Evolutionary conservation across 148 eudicot genomes (phyloP).

Genomic region (Rhododendron ferrugineum): DNA sequence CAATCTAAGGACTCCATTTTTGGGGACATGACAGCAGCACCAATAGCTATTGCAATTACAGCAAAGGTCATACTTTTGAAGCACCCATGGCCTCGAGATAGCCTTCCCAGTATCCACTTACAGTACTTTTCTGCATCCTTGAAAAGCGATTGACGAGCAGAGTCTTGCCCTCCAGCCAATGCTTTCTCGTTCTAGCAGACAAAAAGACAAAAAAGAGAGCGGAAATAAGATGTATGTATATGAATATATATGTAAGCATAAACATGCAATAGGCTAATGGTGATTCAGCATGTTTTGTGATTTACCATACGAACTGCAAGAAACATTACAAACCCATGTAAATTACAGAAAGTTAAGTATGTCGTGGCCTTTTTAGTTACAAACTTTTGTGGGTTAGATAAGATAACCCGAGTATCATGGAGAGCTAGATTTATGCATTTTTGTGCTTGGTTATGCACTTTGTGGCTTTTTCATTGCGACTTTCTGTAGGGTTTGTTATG

Average conservation of each 20-base stretch:
- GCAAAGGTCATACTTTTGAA: conserved; percentile 36
- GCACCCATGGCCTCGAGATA: conserved; percentile 65
- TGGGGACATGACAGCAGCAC: conserved; percentile 46
- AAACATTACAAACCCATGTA: background rate
- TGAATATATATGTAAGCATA: background rate
- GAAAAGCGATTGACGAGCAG: conserved; percentile 32
- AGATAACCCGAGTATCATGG: background rate
- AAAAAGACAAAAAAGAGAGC: background rate
- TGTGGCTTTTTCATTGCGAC: background rate
- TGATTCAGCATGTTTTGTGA: background rate
- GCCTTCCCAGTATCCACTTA: conserved; percentile 48
- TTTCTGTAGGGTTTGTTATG: background rate
- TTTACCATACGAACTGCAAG: background rate
- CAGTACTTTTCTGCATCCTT: conserved; percentile 69
- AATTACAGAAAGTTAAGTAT: background rate
- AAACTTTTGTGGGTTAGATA: background rate
- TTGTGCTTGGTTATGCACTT: background rate
- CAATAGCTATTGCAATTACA: conserved; percentile 39
- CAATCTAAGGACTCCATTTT: conserved; percentile 45
- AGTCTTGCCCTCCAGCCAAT: conserved; percentile 35
- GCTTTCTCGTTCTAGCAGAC: conserved; percentile 50
- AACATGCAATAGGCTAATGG: background rate
- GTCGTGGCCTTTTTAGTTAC: background rate
- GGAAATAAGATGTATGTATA: background rate
- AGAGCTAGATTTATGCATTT: background rate